Percentiles rank a stretch among this genome's conserved stretches.
phyloP scores from a whole-genome alignment of 257 asterid genomes.

The Solanum virginianum region DNA sequence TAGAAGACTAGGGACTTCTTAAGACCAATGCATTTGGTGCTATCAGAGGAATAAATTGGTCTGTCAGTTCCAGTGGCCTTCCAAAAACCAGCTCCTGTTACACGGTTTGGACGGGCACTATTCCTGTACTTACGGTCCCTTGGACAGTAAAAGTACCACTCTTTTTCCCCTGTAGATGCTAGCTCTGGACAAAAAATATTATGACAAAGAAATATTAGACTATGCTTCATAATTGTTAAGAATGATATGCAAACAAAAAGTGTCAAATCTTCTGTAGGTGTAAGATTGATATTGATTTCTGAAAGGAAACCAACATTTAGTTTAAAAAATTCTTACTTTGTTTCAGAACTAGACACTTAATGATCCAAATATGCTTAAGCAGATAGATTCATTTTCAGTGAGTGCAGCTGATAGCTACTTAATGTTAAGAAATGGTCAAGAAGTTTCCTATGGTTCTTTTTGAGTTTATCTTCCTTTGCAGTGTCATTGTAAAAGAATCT shows the following conservation, averaged over 20 bases:
- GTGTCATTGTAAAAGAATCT: neutral
- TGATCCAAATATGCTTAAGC: neutral
- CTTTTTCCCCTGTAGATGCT: constrained; percentile 75
- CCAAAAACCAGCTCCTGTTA: constrained; percentile 92
- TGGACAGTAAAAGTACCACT: constrained; percentile 87
- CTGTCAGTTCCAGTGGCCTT: constrained; percentile 91
- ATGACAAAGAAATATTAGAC: neutral
- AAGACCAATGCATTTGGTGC: constrained; percentile 71
- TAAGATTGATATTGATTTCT: neutral
- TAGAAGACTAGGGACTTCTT: constrained; percentile 89
- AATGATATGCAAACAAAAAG: neutral
- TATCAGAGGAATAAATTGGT: constrained; percentile 65
- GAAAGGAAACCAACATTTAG: neutral
- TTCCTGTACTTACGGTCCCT: constrained; percentile 84
- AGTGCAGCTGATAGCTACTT: neutral
- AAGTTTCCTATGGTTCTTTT: neutral
- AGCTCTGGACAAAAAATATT: constrained; percentile 20
- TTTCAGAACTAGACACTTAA: neutral
- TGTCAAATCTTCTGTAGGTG: neutral
- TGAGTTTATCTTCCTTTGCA: neutral
- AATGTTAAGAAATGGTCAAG: neutral
- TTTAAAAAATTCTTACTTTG: neutral
- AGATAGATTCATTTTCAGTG: neutral
- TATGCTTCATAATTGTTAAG: neutral
- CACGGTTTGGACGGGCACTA: constrained; percentile 80